Conservation (phyloP, 2,329 filamentous ascomycete species). For the Phialocephala subalpina region DNA sequence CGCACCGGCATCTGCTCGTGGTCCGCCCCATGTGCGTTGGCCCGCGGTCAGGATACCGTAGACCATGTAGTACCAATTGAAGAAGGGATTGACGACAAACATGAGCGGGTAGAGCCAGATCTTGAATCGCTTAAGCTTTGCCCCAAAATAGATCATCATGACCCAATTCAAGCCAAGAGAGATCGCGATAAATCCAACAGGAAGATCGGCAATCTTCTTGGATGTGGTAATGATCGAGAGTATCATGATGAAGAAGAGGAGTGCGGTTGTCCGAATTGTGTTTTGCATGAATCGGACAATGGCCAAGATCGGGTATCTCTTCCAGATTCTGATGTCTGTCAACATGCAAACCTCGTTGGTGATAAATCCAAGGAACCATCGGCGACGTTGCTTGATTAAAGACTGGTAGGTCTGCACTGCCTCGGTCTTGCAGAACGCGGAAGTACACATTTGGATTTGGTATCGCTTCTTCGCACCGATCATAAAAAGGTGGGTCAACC, state of each 20-base stretch:
- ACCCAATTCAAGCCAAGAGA: conserved; percentile 93
- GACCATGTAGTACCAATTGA: conserved; percentile 96
- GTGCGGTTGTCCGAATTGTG: conserved; percentile 91
- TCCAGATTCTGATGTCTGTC: conserved; percentile 92
- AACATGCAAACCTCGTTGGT: conserved; percentile 99
- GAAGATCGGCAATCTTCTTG: conserved; percentile 79
- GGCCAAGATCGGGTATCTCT: conserved; percentile 85
- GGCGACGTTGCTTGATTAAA: conserved; percentile 89
- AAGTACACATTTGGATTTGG: conserved; percentile 97
- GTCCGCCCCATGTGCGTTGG: conserved; percentile 94
- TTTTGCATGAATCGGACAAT: conserved; percentile 93
- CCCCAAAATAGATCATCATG: conserved; percentile 95
- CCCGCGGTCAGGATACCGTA: conserved; percentile 70
- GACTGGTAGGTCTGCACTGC: conserved; percentile 88
- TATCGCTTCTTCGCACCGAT: conserved; percentile 92
- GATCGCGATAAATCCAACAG: conserved; percentile 91
- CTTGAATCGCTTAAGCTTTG: conserved; percentile 87
- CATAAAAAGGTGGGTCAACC: conserved; percentile 99
- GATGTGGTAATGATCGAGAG: conserved; percentile 86
- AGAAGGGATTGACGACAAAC: conserved; percentile 94
- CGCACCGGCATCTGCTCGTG: conserved; percentile 84
- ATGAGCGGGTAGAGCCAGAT: conserved; percentile 95
- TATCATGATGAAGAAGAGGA: conserved; percentile 94
- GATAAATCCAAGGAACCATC: conserved; percentile 98
- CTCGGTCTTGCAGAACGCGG: conserved; percentile 98